Evolutionary conservation across 805 yeast species (phyloP).

Genomic region (Ogataea angusta): DNA sequence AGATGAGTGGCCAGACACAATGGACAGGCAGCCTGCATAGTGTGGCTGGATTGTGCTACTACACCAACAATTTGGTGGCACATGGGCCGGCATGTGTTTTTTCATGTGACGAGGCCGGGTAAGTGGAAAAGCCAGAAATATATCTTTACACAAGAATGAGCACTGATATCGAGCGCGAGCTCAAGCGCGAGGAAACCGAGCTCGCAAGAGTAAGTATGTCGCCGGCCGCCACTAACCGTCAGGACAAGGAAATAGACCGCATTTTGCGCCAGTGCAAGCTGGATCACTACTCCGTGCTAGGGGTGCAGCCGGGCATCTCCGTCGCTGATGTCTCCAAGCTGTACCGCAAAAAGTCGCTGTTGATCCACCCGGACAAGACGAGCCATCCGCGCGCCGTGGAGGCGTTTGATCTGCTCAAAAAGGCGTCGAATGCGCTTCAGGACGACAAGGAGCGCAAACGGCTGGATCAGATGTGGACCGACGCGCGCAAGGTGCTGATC

Average conservation of each 20-base stretch:
- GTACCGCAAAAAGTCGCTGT: constrained; percentile 56
- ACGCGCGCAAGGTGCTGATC: constrained; percentile 39
- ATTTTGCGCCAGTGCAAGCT: constrained; percentile 44
- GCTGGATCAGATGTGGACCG: constrained; percentile 44
- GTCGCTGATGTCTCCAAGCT: constrained; percentile 40
- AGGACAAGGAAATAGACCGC: constrained; percentile 55
- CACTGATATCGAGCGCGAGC: constrained; percentile 2
- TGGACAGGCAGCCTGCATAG: not conserved
- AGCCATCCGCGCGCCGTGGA: constrained; percentile 53
- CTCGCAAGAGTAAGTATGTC: constrained; percentile 17
- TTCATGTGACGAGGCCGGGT: constrained; percentile 6
- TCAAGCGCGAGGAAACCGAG: constrained; percentile 22
- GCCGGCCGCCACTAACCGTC: constrained; percentile 2
- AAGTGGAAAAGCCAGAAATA: not conserved
- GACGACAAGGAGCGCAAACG: constrained; percentile 38
- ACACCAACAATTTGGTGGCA: constrained; percentile 7
- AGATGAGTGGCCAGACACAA: not conserved
- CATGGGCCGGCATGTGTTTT: constrained; percentile 12
- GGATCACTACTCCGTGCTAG: constrained; percentile 56
- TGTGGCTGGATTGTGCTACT: not conserved
- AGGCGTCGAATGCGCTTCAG: constrained; percentile 44
- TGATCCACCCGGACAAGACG: constrained; percentile 69
- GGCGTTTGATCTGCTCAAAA: constrained; percentile 60
- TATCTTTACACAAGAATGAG: constrained; percentile 3
- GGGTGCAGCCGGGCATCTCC: constrained; percentile 41